phyloP scores from a whole-genome alignment of 148 eudicot species.

The Hydrangea macrophylla region DNA sequence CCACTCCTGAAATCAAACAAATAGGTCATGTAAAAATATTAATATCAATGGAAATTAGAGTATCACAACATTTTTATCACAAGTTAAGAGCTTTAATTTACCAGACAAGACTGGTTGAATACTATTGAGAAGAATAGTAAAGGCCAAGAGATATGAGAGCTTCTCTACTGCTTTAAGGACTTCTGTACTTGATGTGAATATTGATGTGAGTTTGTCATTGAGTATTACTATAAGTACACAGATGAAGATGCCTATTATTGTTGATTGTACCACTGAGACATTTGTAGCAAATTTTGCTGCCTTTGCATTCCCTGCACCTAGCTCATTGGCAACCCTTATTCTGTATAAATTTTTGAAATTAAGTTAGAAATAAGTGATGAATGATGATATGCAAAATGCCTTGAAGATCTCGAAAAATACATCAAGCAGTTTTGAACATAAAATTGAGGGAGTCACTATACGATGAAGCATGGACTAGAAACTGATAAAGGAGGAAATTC shows the following conservation, averaged over 20 bases:
- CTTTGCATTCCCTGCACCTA: conserved; percentile 47
- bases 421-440: no score
- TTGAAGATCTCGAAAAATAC: no score
- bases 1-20: conserved; percentile 28
- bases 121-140: conserved; percentile 43
- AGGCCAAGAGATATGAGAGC: conserved; percentile 32
- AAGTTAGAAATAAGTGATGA: no score
- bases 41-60: neutral
- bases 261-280: conserved; percentile 32
- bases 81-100: neutral
- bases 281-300: conserved; percentile 41
- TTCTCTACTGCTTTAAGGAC: conserved; percentile 27
- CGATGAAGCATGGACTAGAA: no score
- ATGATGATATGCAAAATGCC: no score
- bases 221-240: conserved; percentile 26
- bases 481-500: no score
- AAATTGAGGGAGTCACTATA: no score
- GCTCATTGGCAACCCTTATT: conserved; percentile 48
- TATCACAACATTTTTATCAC: neutral
- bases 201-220: conserved; percentile 22
- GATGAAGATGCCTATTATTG: conserved; percentile 29
- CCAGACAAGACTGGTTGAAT: conserved; percentile 31
- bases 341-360: no score
- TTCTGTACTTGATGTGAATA: conserved; percentile 26
- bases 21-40: no score